Evolutionary conservation across 768 basidiomycete species (phyloP), one percentile per base, ranked within the genome.

Genomic region (Suillus weaverae): DNA sequence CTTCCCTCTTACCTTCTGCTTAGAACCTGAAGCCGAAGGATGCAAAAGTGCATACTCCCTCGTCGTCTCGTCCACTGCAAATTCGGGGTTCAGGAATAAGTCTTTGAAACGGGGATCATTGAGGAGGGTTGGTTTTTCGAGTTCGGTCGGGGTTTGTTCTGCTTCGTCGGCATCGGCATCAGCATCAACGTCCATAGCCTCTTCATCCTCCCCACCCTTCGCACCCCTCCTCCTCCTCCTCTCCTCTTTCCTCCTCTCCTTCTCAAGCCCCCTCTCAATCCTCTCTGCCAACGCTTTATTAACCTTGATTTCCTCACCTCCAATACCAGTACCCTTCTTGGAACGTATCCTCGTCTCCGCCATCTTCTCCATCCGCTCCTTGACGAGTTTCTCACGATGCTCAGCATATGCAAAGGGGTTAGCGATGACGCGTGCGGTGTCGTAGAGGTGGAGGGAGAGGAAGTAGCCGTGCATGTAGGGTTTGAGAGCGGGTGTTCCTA

Each of bases 381-480:
- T 85, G 61, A 98, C 85, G 73, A 94, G 79, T 71, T 89, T 90
- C 76, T 97, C 95, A 67, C 95, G 90, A 76, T 98, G 89, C 72
- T 99, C 97, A 46, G 89, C 89, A 75, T 99, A 98, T 11, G 90
- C 94, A 74, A 94, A 96, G 2, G 97, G 97, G 80, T 99, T 98
- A 63, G 95, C 90, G 69, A 99, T 95, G 68, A 97, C 85, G 38
- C 96, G 89, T 2, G 97, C 97, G 60, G 96, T 91, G 70, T 96
- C 94, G 80, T 99, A 99, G 6, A 99, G 86, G 71, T 95, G 94
- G 78, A 99, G 88, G 5, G 95, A 93, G 67, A 98, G 78, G 81
- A 99, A 99, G 86, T 96, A 99, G 50, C 97, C 97, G 77, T 99
- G 97, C 97, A 99, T 98, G 79, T 99, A 99, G 5, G 97, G 97